Evolutionary conservation across 2,329 filamentous ascomycete genomes (phyloP).

Genomic region (Botrytis squamosa): DNA sequence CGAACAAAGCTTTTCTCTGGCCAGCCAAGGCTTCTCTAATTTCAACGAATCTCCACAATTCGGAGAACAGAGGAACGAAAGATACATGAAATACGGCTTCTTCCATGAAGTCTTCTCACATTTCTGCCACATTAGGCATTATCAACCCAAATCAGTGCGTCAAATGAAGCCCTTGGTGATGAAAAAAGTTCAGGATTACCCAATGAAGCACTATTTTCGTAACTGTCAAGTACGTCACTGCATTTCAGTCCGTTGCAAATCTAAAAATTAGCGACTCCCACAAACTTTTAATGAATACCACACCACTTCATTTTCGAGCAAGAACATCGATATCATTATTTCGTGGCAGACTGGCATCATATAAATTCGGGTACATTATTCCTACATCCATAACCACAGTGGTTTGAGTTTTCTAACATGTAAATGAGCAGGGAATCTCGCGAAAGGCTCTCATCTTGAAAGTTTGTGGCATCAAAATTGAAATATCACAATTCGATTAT

Average conservation of each 20-base stretch:
- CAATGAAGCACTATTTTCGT: accelerated
- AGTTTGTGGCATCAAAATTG: neutral
- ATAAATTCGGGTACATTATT: neutral
- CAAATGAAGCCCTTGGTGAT: no score
- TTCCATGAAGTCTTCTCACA: no score
- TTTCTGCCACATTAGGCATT: no score
- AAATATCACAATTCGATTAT: neutral
- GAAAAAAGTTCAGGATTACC: accelerated
- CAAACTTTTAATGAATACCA: accelerated
- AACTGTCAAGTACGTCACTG: no score
- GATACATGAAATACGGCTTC: no score
- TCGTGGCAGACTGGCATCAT: neutral
- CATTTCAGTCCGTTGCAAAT: no score
- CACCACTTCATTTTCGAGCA: neutral
- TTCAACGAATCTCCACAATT: no score
- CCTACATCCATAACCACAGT: neutral
- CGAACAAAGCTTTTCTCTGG: no score
- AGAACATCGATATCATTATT: neutral
- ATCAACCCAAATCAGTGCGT: no score
- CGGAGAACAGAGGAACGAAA: no score
- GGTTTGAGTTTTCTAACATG: neutral
- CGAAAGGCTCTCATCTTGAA: neutral
- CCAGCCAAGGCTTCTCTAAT: no score
- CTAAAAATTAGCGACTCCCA: no score
- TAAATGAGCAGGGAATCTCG: neutral